Evolutionary conservation across 2,329 filamentous ascomycete species (phyloP).

Genomic region (Paraphaeosphaeria minitans): DNA sequence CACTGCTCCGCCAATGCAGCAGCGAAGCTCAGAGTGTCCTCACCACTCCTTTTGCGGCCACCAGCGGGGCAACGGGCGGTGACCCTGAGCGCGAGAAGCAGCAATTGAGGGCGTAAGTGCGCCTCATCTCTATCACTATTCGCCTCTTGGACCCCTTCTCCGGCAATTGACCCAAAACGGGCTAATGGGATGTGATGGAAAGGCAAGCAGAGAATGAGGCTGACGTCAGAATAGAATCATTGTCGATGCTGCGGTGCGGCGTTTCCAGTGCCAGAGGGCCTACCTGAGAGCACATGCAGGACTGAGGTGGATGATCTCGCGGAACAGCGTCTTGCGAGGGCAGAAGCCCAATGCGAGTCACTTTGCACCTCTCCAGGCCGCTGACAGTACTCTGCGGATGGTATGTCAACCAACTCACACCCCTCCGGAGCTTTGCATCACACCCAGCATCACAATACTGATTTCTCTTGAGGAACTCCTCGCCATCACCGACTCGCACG

Average conservation of each 20-base stretch:
- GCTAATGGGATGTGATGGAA: neutral
- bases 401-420: conserved; percentile 43
- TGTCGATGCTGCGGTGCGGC: conserved; percentile 62
- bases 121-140: neutral
- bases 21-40: conserved; percentile 61
- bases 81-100: conserved; percentile 61
- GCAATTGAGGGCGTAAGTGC: conserved; percentile 60
- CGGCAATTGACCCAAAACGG: neutral
- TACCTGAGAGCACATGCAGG: conserved; percentile 64
- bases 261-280: conserved; percentile 66
- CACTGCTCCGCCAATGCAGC: conserved; percentile 61
- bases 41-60: conserved; percentile 57
- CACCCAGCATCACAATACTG: conserved; percentile 9
- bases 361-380: conserved; percentile 54
- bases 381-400: conserved; percentile 55
- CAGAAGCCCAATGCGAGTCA: conserved; percentile 56
- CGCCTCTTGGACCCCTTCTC: neutral
- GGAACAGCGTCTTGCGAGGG: conserved; percentile 57
- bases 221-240: conserved; percentile 58
- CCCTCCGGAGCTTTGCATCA: conserved; percentile 7
- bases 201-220: conserved; percentile 12
- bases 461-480: conserved; percentile 57
- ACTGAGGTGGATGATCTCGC: conserved; percentile 62
- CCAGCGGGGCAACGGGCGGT: conserved; percentile 48
- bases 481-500: conserved; percentile 61